phyloP scores from a whole-genome alignment of 192 early-diverging fungal species.

The Pecoramyces ruminantium region DNA sequence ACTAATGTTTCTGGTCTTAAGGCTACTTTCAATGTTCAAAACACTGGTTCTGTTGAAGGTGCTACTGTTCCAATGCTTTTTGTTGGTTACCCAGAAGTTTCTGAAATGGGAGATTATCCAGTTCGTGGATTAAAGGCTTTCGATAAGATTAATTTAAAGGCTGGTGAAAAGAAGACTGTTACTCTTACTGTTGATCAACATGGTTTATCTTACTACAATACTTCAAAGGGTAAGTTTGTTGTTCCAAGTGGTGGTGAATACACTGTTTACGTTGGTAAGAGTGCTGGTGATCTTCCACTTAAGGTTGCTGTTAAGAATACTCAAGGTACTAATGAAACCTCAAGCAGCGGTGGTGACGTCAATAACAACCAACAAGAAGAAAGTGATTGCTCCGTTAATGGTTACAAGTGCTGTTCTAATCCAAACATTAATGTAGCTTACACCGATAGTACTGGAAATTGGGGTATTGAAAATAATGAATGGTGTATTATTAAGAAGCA shows the following conservation, averaged over 20 bases:
- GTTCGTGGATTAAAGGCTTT: background rate
- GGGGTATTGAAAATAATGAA: background rate
- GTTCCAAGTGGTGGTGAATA: background rate
- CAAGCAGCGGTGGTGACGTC: background rate
- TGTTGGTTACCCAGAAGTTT: slow-evolving; percentile 11
- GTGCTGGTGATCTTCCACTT: background rate
- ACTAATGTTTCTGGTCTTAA: background rate
- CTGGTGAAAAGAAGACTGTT: slow-evolving; percentile 19
- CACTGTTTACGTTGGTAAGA: background rate
- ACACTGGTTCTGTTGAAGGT: slow-evolving; percentile 7
- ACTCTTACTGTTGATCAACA: slow-evolving; percentile 12
- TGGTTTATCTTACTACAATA: slow-evolving; percentile 11
- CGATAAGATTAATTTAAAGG: slow-evolving; percentile 1
- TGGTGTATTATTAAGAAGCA: background rate
- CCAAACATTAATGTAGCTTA: background rate
- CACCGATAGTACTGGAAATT: background rate
- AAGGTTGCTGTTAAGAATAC: background rate
- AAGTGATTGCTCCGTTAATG: background rate
- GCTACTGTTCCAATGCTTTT: slow-evolving; percentile 12
- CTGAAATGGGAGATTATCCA: background rate
- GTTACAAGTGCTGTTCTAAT: background rate
- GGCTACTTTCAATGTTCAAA: slow-evolving; percentile 14
- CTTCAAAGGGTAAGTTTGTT: background rate
- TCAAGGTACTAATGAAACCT: background rate
- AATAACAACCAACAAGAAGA: background rate